Evolutionary conservation across 164 flowering plant genomes (phyloP), one percentile per base, ranked within the genome.

Genomic region (Nelumbo lutea): DNA sequence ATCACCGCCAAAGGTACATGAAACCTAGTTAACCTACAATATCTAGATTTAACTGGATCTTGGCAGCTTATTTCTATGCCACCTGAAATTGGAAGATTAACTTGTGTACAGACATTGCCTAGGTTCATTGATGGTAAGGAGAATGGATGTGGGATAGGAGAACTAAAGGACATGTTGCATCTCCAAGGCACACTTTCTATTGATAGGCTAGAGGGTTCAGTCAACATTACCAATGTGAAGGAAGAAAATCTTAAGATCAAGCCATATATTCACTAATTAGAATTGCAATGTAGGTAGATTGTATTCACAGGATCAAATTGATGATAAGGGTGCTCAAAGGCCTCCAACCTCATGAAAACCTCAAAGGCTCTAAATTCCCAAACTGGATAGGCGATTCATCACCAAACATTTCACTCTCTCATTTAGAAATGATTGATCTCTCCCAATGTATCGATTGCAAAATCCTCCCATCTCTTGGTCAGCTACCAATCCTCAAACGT

Each of bases 341-440:
- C 43, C 72, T 69, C n/a, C 58, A 42, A 42, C 72, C 72, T 15
- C 71, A 68, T 39, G 13, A 1, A 11, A 69, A 69, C 59, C 13
- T 61, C 40, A 61, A 47, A 60, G 56, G 65, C 6, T 14, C 10
- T 5, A 61, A 42, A 4, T 42, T 69, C 42, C 65, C 66, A 39
- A 44, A 42, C 15, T 69, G 72, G 72, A 43, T 62, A 4, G 66
- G 65, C 0, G 13, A 69, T 11, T 51, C 57, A 7, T 68, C 57
- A 27, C 27, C 27, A 27, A 27, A 27, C 27, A 27, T 27, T 27
- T 27, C 27, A 9, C 11, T 64, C 6, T 61, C 63, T 10, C 63
- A 61, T 61, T 15, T 64, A 46, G 55, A 7, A 9, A 64, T 14
- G 52, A 27, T 64, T 8, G 52, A 47, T 15, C 53, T 64, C 42